Conservation (phyloP, 441 rosid genomes). For the Arabidopsis lyrata region DNA sequence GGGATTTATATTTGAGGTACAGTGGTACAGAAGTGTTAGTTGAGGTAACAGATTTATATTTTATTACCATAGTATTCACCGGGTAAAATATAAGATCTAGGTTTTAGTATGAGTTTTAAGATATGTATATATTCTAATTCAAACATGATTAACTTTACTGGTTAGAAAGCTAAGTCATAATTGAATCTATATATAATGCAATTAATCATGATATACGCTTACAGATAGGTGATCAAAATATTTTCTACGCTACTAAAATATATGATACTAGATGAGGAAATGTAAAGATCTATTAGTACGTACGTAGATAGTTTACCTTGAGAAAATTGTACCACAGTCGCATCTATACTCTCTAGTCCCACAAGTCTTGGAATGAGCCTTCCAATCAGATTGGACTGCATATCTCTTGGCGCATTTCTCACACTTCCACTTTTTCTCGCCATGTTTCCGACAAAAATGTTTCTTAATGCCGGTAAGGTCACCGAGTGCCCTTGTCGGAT, state of each 20-base stretch:
- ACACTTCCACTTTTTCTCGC: constrained; percentile 97
- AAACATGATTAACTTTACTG: too few relatives aligned
- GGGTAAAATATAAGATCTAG: not conserved
- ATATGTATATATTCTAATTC: not conserved
- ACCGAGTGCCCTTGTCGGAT: constrained; percentile 92
- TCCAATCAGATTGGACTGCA: constrained; percentile 96
- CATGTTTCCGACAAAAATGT: constrained; percentile 89
- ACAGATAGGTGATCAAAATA: not conserved
- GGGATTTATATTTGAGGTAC: not conserved
- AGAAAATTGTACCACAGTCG: constrained; percentile 86
- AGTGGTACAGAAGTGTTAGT: constrained; percentile 12
- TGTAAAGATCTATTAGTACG: not conserved
- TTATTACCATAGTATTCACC: not conserved
- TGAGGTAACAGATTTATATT: not conserved
- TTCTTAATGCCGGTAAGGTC: constrained; percentile 95
- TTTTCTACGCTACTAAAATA: not conserved
- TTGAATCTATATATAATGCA: not conserved
- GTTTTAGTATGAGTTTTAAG: not conserved
- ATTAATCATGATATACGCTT: not conserved
- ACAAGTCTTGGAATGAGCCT: constrained; percentile 91
- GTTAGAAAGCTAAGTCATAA: too few relatives aligned
- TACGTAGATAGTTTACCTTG: constrained; percentile 53
- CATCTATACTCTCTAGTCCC: constrained; percentile 93
- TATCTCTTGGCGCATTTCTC: constrained; percentile 90
- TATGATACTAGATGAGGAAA: not conserved